These are phyloP conservation scores for Pichia sp. DNA, from an alignment of 1,139 yeast genomes.

Conservation along the genomic window DNA sequence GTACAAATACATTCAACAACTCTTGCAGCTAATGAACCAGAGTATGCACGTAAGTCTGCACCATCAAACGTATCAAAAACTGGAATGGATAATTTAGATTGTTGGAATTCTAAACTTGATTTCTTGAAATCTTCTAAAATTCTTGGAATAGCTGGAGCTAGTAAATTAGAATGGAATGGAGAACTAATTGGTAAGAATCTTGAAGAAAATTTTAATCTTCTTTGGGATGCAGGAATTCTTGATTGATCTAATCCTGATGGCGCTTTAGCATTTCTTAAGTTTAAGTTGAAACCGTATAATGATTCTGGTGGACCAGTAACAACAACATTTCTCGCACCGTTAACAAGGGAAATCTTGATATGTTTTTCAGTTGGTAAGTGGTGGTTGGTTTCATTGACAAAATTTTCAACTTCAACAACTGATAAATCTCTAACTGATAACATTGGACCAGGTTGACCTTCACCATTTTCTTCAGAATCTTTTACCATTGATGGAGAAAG, in stretches of 20 bases:
- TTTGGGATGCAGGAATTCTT: constrained; percentile 84
- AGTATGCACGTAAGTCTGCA: constrained; percentile 54
- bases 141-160: constrained; percentile 61
- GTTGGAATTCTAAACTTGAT: constrained; percentile 51
- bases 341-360: constrained; percentile 81
- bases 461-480: constrained; percentile 89
- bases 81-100: constrained; percentile 62
- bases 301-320: constrained; percentile 98
- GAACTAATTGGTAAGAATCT: constrained; percentile 92
- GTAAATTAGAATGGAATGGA: constrained; percentile 92
- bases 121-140: constrained; percentile 60
- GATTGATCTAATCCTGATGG: constrained; percentile 93
- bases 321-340: constrained; percentile 94
- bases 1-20: constrained; percentile 76
- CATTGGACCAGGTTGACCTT: constrained; percentile 98
- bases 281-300: constrained; percentile 88
- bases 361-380: constrained; percentile 91
- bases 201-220: constrained; percentile 88
- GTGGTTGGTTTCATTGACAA: constrained; percentile 79
- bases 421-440: constrained; percentile 86
- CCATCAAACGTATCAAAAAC: constrained; percentile 91
- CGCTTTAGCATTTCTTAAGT: constrained; percentile 91
- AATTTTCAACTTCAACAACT: constrained; percentile 67
- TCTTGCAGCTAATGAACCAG: constrained; percentile 54
- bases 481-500: constrained; percentile 90